Conservation (phyloP, 371 early-diverging fungal species). For the Zopfochytrium polystomum region DNA sequence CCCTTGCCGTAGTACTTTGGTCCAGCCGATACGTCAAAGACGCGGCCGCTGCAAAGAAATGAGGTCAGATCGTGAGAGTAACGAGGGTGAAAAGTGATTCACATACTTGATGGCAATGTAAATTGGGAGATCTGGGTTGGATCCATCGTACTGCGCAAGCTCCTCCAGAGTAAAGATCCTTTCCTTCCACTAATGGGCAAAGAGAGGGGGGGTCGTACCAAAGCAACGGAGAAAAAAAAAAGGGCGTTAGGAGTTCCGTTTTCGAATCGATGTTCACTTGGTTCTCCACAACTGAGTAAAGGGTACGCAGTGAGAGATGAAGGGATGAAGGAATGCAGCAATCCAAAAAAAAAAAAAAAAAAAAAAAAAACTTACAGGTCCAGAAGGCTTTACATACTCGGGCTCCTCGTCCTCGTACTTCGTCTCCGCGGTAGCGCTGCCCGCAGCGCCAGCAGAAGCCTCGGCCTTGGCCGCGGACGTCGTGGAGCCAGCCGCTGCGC, state of each 20-base stretch:
- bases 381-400: no score
- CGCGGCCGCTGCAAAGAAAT: conserved; percentile 70
- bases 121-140: conserved; percentile 62
- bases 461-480: no score
- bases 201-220: no score
- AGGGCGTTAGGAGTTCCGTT: neutral
- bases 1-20: conserved; percentile 64
- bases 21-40: conserved; percentile 77
- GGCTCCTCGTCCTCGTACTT: neutral
- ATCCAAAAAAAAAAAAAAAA: no score
- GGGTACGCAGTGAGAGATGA: neutral
- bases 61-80: conserved; percentile 43
- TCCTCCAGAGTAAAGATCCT: conserved; percentile 54
- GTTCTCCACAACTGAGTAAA: neutral
- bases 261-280: neutral
- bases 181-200: conserved; percentile 16
- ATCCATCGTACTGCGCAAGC: conserved; percentile 68
- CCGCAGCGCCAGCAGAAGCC: no score
- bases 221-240: neutral
- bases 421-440: no score
- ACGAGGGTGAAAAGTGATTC: no score
- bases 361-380: no score
- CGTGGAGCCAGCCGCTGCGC: no score
- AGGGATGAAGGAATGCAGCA: no score
- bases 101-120: conserved; percentile 75